Conservation (phyloP, 108 stramenopile species). For the Pseudonitzschia delicatissima region DNA sequence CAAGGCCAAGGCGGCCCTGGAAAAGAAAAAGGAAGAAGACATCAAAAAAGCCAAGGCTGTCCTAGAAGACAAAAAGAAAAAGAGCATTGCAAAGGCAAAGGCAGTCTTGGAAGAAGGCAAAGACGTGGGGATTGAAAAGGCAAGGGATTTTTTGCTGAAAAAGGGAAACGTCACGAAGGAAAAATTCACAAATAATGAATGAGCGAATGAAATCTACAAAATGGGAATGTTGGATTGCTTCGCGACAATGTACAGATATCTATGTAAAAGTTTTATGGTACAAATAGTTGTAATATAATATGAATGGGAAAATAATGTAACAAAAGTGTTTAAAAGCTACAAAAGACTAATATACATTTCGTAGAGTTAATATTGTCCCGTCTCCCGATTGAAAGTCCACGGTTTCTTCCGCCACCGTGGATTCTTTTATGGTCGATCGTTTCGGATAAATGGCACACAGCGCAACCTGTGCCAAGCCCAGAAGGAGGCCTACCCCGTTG, state of each 20-base stretch:
- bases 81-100: background rate
- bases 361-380: no score
- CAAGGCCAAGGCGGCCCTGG: background rate
- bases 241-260: no score
- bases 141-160: background rate
- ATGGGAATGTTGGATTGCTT: no score
- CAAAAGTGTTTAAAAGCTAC: no score
- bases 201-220: no score
- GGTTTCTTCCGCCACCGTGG: background rate
- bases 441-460: constrained; percentile 29
- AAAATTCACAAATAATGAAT: no score
- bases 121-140: background rate
- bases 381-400: background rate
- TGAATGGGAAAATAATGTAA: no score
- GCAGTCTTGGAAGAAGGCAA: background rate
- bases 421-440: no score
- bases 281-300: no score
- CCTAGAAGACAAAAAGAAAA: background rate
- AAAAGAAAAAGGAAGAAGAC: background rate
- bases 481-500: constrained; percentile 24
- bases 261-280: no score
- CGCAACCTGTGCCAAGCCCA: constrained; percentile 25
- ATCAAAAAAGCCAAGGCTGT: background rate
- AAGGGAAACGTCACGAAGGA: no score
- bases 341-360: no score